Base-by-base conservation (phyloP, 768 basidiomycete species). In the Russula olivacea region DNA sequence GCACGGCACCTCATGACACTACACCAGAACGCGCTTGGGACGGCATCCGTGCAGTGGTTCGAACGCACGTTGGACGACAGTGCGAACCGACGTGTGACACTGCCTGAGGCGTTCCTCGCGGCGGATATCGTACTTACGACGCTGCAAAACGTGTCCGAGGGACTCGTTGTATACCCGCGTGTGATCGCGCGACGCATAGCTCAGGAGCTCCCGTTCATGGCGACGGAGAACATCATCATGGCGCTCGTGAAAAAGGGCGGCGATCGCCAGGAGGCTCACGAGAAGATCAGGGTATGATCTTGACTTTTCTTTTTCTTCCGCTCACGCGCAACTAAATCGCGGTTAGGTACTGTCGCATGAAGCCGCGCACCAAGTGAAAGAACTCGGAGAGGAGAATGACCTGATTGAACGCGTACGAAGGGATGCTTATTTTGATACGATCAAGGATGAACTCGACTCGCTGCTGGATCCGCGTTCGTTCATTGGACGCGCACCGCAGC, bases 171-270 rank as follows among this genome's bases (percentile, higher is more conserved):
- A 59, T 98, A 98, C 74, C 97, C 97, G 11, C 88, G 84, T 73
- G 96, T 99, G 64, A 98, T 99, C 67, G 91, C 82, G 11, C 85
- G 93, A 47, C 86, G 93, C 41, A 95, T 99, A 73, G 75, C 86
- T 3, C 92, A 98, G 74, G 97, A 99, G 74, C 81, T 99, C 38
- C 97, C 97, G 1, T 98, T 98, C 82, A 98, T 99, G 97, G 94
- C 96, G 4, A 99, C 97, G 2, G 97, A 99, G 76, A 99, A 99
- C 74, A 83, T 99, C 75, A 98, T 98, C 76, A 98, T 99, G 97
- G 93, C 93, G 1, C 84, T 99, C 48, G 97, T 98, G 66, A 97
- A 91, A 75, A 85, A 83, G 54, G 93, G 93, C 23, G 96, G 95
- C 1, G 95, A 98, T 75, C 83, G 97, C 38, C 97, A 98, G 73